Evolutionary conservation across 1,284 basidiomycete species (phyloP), one percentile per base, ranked within the genome.

Genomic region (Ustilago xerochloae): DNA sequence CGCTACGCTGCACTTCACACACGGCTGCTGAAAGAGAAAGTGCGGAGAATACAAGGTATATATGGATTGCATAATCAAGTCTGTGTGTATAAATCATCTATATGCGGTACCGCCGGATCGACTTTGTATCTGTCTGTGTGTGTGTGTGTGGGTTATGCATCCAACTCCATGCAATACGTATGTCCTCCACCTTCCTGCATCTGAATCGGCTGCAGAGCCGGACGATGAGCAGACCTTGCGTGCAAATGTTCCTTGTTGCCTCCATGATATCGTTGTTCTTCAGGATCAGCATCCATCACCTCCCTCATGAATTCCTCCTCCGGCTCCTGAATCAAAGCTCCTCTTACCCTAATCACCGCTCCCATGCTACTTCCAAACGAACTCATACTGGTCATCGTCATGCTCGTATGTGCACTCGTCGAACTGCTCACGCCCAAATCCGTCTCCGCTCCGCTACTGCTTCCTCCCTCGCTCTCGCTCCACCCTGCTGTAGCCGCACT

Each of bases 241-340:
- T n/a, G n/a, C n/a, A n/a, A n/a, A n/a, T n/a, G n/a, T 41, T 46
- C 16, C 45, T 35, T 20, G 26, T 6, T 16, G 29, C 62, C 36
- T 48, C 49, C 20, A 43, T 49, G 22, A 7, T 36, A 50, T 28
- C 46, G 7, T 39, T 53, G 56, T 47, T 71, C 64, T 7, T 62
- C 16, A 18, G 67, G 48, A 18, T 75, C 81, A 1, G 66, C 59
- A 5, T 39, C 63, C 16, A 81, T 15, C 16, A 83, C 75, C 35
- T 78, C 75, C n/a, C 62, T 48, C 60, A 83, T 63, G 38, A 83
- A 83, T 13, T 77, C 75, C 18, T 70, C 59, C 39, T 80, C 78
- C 3, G 73, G 65, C 56, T 83, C 81, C 39, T 82, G 79, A 38
- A 83, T 81, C 60, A 83, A 59, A 3, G 81, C 76, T 18, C 81